Evolutionary conservation across 176 grass and related monocot species (phyloP).

Genomic region (Saccharum spontaneum): DNA sequence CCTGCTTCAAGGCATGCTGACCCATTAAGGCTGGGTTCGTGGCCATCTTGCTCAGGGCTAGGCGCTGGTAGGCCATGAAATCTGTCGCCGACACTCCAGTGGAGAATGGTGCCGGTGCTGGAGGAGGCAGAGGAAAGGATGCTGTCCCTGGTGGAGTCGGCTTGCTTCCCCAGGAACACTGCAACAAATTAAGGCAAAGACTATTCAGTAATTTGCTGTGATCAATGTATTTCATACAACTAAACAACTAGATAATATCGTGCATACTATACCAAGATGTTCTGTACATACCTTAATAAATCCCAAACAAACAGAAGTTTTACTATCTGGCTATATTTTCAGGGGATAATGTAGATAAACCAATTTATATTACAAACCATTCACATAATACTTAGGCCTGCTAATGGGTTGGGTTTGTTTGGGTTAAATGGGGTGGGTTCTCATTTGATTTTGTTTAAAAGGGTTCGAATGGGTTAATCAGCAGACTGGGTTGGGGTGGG

Average conservation of each 20-base stretch:
- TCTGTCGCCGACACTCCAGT: slow-evolving; percentile 58
- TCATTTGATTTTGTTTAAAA: not conserved
- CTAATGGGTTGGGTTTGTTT: not conserved
- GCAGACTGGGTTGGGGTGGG: not conserved
- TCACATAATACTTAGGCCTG: not conserved
- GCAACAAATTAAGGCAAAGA: slow-evolving; percentile 10
- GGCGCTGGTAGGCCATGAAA: slow-evolving; percentile 71
- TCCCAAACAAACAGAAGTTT: not conserved
- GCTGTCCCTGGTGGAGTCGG: slow-evolving; percentile 80
- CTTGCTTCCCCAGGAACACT: slow-evolving; percentile 99
- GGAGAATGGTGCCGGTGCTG: slow-evolving; percentile 45
- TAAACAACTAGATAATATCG: not conserved
- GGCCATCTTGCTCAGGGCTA: slow-evolving; percentile 73
- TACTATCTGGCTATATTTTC: not conserved
- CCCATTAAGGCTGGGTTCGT: slow-evolving; percentile 62
- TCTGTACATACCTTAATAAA: not conserved
- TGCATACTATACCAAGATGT: not conserved
- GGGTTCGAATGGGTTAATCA: not conserved
- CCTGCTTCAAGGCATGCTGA: slow-evolving; percentile 76
- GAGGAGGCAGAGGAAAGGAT: slow-evolving; percentile 75
- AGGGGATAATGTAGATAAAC: not conserved
- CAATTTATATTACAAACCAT: not conserved
- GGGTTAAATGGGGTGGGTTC: not conserved
- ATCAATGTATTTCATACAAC: not conserved
- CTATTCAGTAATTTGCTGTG: slow-evolving; percentile 3